Conservation (phyloP, 192 early-diverging fungal species). For the Coemansia erecta region DNA sequence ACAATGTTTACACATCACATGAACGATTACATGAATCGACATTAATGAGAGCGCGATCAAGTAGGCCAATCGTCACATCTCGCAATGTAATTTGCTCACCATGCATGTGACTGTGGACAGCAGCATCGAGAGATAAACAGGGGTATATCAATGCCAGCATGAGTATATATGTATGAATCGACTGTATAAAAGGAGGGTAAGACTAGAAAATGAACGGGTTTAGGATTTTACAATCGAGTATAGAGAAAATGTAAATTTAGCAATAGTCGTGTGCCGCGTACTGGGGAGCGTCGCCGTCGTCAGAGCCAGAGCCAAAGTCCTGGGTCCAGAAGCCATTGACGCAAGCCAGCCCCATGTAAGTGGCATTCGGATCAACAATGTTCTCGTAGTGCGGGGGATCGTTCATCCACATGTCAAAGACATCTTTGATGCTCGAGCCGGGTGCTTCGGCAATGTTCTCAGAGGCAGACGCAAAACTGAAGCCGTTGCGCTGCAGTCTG, state of each 20-base stretch:
- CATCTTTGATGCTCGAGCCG: constrained; percentile 10
- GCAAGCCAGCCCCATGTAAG: constrained; percentile 45
- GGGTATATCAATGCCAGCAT: neutral
- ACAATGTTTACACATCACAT: no score
- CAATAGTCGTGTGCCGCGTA: constrained; percentile 33
- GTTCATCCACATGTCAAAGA: constrained; percentile 50
- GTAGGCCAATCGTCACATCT: neutral
- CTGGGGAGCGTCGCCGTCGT: constrained; percentile 13
- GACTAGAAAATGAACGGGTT: neutral
- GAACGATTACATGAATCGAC: no score
- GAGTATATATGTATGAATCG: neutral
- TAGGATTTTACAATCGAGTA: constrained; percentile 1
- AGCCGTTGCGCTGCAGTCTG: constrained; percentile 26
- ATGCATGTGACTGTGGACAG: neutral
- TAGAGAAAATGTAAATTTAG: constrained; percentile 1
- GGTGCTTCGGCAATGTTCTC: constrained; percentile 46
- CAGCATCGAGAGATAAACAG: neutral
- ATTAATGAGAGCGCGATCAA: neutral
- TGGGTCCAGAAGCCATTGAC: constrained; percentile 56
- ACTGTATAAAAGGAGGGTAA: constrained; percentile 5
- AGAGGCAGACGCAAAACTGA: constrained; percentile 28
- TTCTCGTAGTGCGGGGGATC: constrained; percentile 50
- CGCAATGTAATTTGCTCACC: neutral
- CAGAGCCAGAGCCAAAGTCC: constrained; percentile 43
- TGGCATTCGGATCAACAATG: constrained; percentile 37